These are phyloP conservation scores for Ganoderma lucidum DNA, from an alignment of 1,284 basidiomycete genomes.

Conservation along the genomic window DNA sequence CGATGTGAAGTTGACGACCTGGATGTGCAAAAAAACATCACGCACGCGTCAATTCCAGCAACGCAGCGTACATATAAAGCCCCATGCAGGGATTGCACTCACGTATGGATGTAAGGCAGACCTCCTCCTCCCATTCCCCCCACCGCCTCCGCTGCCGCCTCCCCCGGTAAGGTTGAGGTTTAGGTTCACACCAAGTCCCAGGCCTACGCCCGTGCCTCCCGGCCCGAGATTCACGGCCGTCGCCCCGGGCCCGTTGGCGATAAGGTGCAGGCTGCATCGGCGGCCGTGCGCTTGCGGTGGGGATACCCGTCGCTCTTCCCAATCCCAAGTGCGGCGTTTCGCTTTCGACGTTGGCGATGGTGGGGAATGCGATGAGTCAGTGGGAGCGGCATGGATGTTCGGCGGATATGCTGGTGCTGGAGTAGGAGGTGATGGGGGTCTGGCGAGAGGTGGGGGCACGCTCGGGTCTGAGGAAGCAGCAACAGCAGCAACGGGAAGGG, in stretches of 20 bases:
- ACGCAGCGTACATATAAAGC: neutral
- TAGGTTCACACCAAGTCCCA: constrained; percentile 8
- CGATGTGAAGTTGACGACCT: constrained; percentile 44
- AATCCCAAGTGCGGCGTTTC: constrained; percentile 31
- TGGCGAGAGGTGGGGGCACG: neutral
- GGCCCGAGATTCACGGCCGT: constrained; percentile 20
- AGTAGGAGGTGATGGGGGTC: neutral
- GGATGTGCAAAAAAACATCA: neutral
- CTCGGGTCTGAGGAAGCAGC: constrained; percentile 9
- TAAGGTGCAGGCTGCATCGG: constrained; percentile 20
- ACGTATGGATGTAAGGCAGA: constrained; percentile 45
- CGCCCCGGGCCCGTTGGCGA: constrained; percentile 22
- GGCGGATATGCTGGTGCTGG: constrained; percentile 5
- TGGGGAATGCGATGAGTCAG: constrained; percentile 4
- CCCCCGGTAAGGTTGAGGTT: neutral
- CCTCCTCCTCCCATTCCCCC: constrained; percentile 25
- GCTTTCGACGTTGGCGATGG: constrained; percentile 17
- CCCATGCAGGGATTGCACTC: constrained; percentile 21
- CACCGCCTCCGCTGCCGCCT: constrained; percentile 8
- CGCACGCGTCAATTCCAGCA: constrained; percentile 8
- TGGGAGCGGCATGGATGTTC: neutral
- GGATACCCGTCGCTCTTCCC: constrained; percentile 26
- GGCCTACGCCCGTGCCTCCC: constrained; percentile 13
- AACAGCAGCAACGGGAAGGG: neutral
- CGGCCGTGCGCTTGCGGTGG: constrained; percentile 7